Base-by-base conservation (phyloP, 2,329 filamentous ascomycete genomes). In the Cryoendolithus antarcticus region DNA sequence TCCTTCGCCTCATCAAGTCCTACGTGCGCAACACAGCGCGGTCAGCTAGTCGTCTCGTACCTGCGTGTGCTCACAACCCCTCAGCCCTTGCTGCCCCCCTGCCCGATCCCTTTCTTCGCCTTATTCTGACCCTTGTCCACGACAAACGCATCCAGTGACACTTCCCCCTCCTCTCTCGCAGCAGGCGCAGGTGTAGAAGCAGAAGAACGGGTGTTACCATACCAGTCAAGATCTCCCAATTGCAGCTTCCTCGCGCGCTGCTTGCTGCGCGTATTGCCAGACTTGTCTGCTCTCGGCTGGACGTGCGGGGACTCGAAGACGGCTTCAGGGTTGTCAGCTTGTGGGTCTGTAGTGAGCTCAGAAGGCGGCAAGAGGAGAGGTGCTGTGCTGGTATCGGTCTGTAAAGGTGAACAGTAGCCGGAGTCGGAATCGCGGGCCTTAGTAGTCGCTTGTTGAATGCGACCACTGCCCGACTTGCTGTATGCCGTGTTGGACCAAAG, bases 191-290 rank as follows among this genome's bases (percentile, higher is more conserved):
- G 42, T 31, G 41, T 39, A 41, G 39, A 41, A 36, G 48, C 42
- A 34, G 41, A 38, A 40, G 37, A 15, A 37, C 38, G 29, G 10
- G 40, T 15, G 34, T 31, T 34, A 15, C 34, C 39, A 29, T 89
- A 95, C 91, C 91, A 98, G 62, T 98, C 89, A 61, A 98, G 85
- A 63, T 98, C 91, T 62, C 86, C 94, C 43, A 96, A 74, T 60
- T 96, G 89, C 44, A 98, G 70, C 63, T 93, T 93, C 54, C 91
- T 77, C 42, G 83, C 79, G 47, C 88, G 81, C 60, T 94, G 86
- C 43, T 81, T 79, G 55, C 74, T 75, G 40, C 82, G 79, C 49
- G 80, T 81, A 49, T 65, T 67, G 43, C 72, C 71, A 32, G 71
- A 67, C 54, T 74, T 77, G 51, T 78, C 73, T 38, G 64, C 51